phyloP scores from a whole-genome alignment of 306 rosid species.

The Ormosia semicastrata region DNA sequence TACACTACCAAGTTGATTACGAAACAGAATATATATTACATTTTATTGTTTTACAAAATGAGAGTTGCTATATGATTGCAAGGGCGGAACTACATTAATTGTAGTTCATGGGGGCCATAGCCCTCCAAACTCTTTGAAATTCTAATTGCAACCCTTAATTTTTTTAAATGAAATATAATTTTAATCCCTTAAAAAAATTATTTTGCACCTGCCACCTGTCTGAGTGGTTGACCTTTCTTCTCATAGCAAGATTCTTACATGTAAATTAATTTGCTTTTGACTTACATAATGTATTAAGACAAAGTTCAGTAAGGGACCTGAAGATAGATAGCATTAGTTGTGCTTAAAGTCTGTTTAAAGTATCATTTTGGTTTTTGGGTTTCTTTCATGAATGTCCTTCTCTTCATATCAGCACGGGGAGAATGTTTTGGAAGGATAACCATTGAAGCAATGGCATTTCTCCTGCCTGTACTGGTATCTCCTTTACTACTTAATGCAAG shows the following conservation, averaged over 20 bases:
- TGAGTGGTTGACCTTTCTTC: neutral
- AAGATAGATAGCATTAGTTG: neutral
- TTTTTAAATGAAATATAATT: neutral
- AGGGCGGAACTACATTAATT: no score
- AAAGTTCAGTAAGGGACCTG: neutral
- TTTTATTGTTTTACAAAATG: neutral
- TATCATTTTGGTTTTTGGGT: neutral
- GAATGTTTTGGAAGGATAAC: constrained; percentile 90
- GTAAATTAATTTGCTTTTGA: neutral
- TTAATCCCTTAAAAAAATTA: neutral
- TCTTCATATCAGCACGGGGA: constrained; percentile 54
- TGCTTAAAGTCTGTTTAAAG: neutral
- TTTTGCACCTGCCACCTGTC: neutral
- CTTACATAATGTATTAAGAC: neutral
- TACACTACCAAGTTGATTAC: neutral
- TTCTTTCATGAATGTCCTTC: constrained; percentile 7
- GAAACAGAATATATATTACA: constrained; percentile 1
- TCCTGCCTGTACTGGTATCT: constrained; percentile 79
- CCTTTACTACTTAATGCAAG: neutral
- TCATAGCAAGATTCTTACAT: neutral
- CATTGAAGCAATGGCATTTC: constrained; percentile 88
- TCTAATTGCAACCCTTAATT: neutral
- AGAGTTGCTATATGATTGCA: neutral
- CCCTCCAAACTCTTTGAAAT: neutral
- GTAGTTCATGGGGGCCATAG: neutral